Conservation (phyloP, 1,284 basidiomycete species). For the Vanrija sp. region DNA sequence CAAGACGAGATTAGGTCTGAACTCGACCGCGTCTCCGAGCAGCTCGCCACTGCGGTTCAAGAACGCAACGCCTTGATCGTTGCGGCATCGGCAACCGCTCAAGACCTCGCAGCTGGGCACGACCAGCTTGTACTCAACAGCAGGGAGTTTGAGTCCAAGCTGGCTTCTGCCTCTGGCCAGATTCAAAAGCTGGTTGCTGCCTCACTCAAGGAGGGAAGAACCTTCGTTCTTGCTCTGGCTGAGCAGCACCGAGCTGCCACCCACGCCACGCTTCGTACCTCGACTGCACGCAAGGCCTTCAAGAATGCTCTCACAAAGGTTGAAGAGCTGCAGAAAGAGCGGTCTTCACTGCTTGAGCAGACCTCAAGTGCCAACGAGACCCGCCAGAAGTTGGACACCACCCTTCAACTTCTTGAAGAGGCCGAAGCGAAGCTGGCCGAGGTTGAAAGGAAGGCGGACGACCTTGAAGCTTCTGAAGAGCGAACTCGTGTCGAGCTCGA, state of each 20-base stretch:
- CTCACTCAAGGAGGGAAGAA: not conserved
- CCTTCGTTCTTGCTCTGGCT: conserved; percentile 8
- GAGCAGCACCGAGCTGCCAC: conserved; percentile 5
- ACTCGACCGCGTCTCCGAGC: no score
- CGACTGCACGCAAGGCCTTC: not conserved
- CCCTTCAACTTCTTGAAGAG: conserved; percentile 2
- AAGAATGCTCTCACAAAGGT: not conserved
- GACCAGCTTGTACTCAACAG: not conserved
- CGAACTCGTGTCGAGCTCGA: conserved; percentile 10
- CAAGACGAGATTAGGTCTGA: no score
- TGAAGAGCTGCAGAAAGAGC: conserved; percentile 1
- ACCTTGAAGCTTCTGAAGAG: no score
- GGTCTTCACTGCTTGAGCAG: conserved; percentile 3
- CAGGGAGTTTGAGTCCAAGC: not conserved
- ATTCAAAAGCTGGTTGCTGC: not conserved
- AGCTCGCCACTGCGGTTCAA: no score
- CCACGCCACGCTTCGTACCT: not conserved
- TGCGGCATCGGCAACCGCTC: no score
- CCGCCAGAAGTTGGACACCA: not conserved
- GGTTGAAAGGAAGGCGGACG: no score
- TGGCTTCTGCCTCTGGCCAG: not conserved
- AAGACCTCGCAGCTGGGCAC: not conserved
- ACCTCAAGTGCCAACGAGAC: not conserved
- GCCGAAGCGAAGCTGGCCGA: not conserved
- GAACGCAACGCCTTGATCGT: no score